Evolutionary conservation across 1,139 yeast genomes (phyloP).

Genomic region (Yamadazyma dendronema): DNA sequence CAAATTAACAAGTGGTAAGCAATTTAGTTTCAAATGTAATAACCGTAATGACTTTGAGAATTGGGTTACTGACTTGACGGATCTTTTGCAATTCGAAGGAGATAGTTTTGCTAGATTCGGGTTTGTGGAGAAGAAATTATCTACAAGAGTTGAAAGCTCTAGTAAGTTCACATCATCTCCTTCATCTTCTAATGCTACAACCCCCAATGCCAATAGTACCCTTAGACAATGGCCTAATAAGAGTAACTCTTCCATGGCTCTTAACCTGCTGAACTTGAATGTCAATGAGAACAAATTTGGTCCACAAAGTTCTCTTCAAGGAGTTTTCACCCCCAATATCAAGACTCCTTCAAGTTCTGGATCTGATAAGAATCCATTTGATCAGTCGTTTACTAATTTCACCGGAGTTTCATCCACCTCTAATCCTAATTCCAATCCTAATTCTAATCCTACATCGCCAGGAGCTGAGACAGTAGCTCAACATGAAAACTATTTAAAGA

Average conservation of each 20-base stretch:
- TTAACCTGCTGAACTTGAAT: neutral
- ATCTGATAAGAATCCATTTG: conserved; percentile 40
- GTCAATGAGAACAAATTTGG: neutral
- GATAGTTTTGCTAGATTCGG: conserved; percentile 35
- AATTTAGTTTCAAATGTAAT: conserved; percentile 40
- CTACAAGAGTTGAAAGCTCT: conserved; percentile 6
- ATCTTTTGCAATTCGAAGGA: conserved; percentile 36
- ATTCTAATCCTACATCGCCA: conserved; percentile 5
- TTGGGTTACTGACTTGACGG: conserved; percentile 42
- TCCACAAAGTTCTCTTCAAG: conserved; percentile 15
- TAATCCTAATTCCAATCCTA: conserved; percentile 6
- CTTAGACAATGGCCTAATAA: neutral
- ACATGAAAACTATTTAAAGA: conserved; percentile 37
- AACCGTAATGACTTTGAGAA: conserved; percentile 27
- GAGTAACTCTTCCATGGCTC: neutral
- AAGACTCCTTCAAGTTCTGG: conserved; percentile 31
- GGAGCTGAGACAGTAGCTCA: conserved; percentile 13
- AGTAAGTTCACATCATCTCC: conserved; percentile 1
- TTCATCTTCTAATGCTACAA: neutral
- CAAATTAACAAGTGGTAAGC: conserved; percentile 27
- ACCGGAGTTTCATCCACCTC: conserved; percentile 1
- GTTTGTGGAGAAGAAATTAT: conserved; percentile 28
- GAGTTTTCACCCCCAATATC: conserved; percentile 40
- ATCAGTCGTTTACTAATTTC: conserved; percentile 23
- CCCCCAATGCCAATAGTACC: neutral